phyloP scores from a whole-genome alignment of 202 grass and related monocot genomes.

The Schoenoplectus triqueter region DNA sequence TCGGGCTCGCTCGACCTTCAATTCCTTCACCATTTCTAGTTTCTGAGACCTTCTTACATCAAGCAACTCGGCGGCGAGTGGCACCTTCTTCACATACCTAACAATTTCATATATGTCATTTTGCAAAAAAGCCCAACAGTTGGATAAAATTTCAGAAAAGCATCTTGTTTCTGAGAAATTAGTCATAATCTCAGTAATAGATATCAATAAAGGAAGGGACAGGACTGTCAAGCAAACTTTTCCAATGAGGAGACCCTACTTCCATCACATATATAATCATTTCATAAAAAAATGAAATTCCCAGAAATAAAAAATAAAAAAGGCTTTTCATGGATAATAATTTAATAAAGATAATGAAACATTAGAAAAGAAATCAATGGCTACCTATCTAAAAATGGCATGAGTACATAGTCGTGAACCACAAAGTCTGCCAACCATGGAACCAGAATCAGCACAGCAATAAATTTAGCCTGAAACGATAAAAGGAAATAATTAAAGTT shows the following conservation, averaged over 20 bases:
- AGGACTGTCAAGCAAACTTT: not conserved
- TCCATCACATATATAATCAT: not conserved
- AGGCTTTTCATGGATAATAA: not conserved
- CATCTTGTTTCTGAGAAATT: not conserved
- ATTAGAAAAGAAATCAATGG: constrained; percentile 4
- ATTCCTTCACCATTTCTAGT: constrained; percentile 75
- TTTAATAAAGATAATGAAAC: constrained; percentile 4
- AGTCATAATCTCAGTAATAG: not conserved
- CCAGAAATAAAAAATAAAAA: constrained; percentile 1
- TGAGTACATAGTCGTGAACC: constrained; percentile 90
- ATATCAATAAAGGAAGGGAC: not conserved
- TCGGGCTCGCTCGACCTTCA: constrained; percentile 84
- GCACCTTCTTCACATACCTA: constrained; percentile 93
- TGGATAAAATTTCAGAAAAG: constrained; percentile 31
- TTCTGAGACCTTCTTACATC: constrained; percentile 91
- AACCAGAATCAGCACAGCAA: constrained; percentile 71
- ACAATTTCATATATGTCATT: constrained; percentile 13
- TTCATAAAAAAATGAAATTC: not conserved
- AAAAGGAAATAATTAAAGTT: constrained; percentile 7
- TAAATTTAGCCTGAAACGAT: constrained; percentile 78
- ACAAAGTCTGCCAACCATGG: constrained; percentile 78
- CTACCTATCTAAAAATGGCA: constrained; percentile 99
- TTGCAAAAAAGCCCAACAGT: constrained; percentile 10
- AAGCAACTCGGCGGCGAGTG: constrained; percentile 86
- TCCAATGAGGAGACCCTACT: too few relatives aligned